Evolutionary conservation across 768 basidiomycete species (phyloP), one percentile per base, ranked within the genome.

Genomic region (Hericium coralloides): DNA sequence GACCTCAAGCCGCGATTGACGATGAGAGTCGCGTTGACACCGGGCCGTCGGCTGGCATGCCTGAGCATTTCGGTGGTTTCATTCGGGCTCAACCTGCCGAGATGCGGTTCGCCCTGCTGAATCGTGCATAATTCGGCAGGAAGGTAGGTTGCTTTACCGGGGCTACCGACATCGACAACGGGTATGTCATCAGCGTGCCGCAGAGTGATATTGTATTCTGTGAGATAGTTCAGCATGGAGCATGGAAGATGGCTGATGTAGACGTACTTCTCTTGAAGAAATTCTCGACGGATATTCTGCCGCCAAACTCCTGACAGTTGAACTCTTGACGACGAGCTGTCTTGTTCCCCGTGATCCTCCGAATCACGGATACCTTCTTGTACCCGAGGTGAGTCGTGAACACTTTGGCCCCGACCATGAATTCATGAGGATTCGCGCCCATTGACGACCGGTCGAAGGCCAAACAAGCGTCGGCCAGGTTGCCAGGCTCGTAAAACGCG

Each of bases 71-170:
- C 68, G 0, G 81, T 71, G 0, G 86, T 88, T 63, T 86, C 83
- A 6, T 64, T 72, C n/a, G 80, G 80, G 55, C 69, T 76, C 2
- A 91, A 80, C 57, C 76, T 81, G 6, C 79, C 84, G 20, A 76
- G 75, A 73, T 79, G 87, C 0, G 83, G 73, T 59, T 80, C 79
- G 7, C 83, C 83, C 0, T 77, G 68, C 10, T 74, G 67, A 52
- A 92, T 86, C 22, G 79, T 71, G 71, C 89, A 91, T 1, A 92
- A 52, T 66, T 92, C 89, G 0, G 85, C 81, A 0, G 89, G 89
- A 1, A 89, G 68, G 62, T 68, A 79, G 45, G 67, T 69, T 0
- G 74, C 59, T 37, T 65, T 68, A 6, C 64, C 54, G 12, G 38
- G 53, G 38, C 59, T 52, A 62, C 79, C 61, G 59, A 73, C 60